Evolutionary conservation across 192 early-diverging fungal genomes (phyloP), one percentile per base, ranked within the genome.

Genomic region (Coemansia sp.): DNA sequence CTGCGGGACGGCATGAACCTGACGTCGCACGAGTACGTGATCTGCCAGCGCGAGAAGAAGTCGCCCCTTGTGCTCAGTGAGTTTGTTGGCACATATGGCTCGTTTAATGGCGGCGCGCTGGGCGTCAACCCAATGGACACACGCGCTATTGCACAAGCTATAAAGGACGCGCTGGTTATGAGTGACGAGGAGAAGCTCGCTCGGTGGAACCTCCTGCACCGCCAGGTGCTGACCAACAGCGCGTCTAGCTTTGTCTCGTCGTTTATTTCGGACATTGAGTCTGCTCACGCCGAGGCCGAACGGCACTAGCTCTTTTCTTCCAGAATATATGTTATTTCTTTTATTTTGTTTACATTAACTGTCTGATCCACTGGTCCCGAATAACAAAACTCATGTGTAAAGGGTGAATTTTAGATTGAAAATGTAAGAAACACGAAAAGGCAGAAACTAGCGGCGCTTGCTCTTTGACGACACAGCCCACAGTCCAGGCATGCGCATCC

Each of bases 121-220:
- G 81, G 92, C 12, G 91, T 98, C n/a, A 98, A 98, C 71, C 96
- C 96, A 17, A 98, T 95, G 95, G 94, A 98, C 74, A 92, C 89
- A 47, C 67, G 79, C 73, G 93, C 94, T 51, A 91, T 94, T 5
- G 92, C 93, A 6, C 77, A 87, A 57, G 93, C 94, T 6, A 93
- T 97, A 71, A 85, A 93, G 70, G 93, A 94, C 31, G 95, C 91
- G 1, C 83, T 98, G 20, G 79, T 73, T 40, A 94, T 94, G 89
- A 61, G 73, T 42, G 68, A 84, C n/a, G 90, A 93, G 23, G 95
- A 97, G 54, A 89, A 87, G 65, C 40, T 56, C 2, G 68, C 78
- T 46, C 83, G 91, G 58, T 93, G 94, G 89, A 84, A 91, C 42
- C 82, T 89, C 42, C 61, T 91, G 31, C 83, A 85, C 54, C 74